Evolutionary conservation across 805 yeast genomes (phyloP).

Genomic region (Diddensiella transvaalensis): DNA sequence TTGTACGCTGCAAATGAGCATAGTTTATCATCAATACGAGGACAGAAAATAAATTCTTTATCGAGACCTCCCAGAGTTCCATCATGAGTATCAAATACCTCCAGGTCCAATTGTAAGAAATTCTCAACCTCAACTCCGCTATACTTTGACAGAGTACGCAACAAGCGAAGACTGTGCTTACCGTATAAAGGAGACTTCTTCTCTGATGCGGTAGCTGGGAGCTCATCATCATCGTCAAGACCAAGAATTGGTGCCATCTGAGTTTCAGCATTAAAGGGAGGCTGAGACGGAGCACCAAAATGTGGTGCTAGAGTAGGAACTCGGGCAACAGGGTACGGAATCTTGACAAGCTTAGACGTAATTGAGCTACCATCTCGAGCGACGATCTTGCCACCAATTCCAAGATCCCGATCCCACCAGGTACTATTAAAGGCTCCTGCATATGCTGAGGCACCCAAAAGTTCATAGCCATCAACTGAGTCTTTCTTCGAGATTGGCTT

Average conservation of each 20-base stretch:
- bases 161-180: slow-evolving; percentile 58
- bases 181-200: slow-evolving; percentile 59
- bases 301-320: slow-evolving; percentile 86
- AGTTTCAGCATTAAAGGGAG: slow-evolving; percentile 76
- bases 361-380: slow-evolving; percentile 40
- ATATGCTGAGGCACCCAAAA: slow-evolving; percentile 81
- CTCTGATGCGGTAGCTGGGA: slow-evolving; percentile 54
- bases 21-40: slow-evolving; percentile 78
- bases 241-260: slow-evolving; percentile 80
- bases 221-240: slow-evolving; percentile 35
- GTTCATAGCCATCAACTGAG: slow-evolving; percentile 67
- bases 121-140: slow-evolving; percentile 56
- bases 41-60: slow-evolving; percentile 70
- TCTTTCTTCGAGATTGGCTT: slow-evolving; percentile 67
- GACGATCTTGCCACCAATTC: slow-evolving; percentile 74
- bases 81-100: slow-evolving; percentile 72
- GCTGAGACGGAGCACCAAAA: slow-evolving; percentile 65
- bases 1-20: slow-evolving; percentile 71
- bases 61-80: slow-evolving; percentile 73
- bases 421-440: slow-evolving; percentile 50
- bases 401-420: slow-evolving; percentile 86
- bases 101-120: slow-evolving; percentile 66
- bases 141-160: slow-evolving; percentile 62
- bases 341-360: slow-evolving; percentile 35
- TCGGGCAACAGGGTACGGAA: slow-evolving; percentile 54